These are phyloP conservation scores for Fusarium sambucinum DNA, from an alignment of 2,329 filamentous ascomycete genomes.

Conservation along the genomic window DNA sequence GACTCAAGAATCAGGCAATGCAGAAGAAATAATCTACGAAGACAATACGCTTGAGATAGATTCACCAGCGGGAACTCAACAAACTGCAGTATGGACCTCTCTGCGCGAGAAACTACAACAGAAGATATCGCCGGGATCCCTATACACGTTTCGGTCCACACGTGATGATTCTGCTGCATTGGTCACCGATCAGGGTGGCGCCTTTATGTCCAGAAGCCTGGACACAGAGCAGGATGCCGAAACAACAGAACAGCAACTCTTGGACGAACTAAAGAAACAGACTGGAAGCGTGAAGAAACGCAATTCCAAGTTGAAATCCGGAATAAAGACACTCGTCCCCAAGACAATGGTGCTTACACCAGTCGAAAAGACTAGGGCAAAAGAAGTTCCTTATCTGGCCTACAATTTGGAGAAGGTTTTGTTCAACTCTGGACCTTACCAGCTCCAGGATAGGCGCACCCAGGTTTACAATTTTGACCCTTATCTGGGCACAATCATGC, in stretches of 20 bases:
- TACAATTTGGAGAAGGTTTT: constrained; percentile 89
- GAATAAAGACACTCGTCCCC: constrained; percentile 51
- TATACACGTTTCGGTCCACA: not conserved
- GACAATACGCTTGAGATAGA: not conserved
- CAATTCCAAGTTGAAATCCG: not conserved
- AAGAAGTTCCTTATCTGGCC: constrained; percentile 69
- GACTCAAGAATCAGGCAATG: not conserved
- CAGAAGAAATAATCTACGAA: not conserved
- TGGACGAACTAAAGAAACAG: not conserved
- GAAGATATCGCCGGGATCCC: not conserved
- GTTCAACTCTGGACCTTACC: constrained; percentile 94
- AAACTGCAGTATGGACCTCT: constrained; percentile 47
- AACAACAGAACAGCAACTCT: not conserved
- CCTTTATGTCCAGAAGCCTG: not conserved
- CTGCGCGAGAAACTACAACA: constrained; percentile 48
- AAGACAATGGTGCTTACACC: constrained; percentile 46
- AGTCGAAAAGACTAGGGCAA: constrained; percentile 51
- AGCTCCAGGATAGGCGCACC: constrained; percentile 88
- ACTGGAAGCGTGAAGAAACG: not conserved
- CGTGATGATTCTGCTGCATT: not conserved
- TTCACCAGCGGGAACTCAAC: not conserved
- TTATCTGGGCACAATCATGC: constrained; percentile 93
- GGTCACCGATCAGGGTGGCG: not conserved
- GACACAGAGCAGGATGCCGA: not conserved
- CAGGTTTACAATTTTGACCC: constrained; percentile 97